Base-by-base conservation (phyloP, 768 basidiomycete species). In the Thelephora ganbajun region DNA sequence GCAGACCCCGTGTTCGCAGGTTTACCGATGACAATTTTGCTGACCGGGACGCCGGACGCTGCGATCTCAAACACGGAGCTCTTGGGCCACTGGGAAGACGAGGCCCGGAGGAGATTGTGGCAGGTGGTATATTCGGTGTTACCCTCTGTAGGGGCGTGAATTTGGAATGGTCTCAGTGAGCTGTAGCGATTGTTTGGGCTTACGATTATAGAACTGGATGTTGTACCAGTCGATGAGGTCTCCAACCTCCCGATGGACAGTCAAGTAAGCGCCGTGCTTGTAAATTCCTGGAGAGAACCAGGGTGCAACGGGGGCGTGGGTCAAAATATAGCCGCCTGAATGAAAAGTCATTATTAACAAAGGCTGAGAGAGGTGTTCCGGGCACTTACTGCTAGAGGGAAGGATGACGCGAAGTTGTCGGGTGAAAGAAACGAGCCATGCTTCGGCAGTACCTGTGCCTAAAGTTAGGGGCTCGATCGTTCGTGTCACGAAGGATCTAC, bases 121-220 rank as follows among this genome's bases (percentile, higher is more conserved):
- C 81, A 84, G 23, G 77, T 79, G 5, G 76, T 77, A 57, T 83
- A 84, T 55, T 81, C 81, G 12, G 62, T 63, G 16, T 64, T 54
- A 36, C 79, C 80, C 69, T 82, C 80, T 81, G 58, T 19, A 33
- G 26, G 6, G n/a, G 1, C 9, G 5, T 46, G 63, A 65, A 52
- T 62, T 49, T 11, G 20, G 53, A 35, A 35, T 39, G 13, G 14
- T 35, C n/a, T 11, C 19, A 12, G 22, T 34, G 2, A 42, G 11
- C 35, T 11, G 46, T 12, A 16, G 18, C 20, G 13, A 35, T 14
- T 11, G 9, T 33, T n/a, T 34, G 43, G 22, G 3, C 33, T 26
- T 37, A 37, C 36, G n/a, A n/a, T n/a, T n/a, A 48, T 56, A 52
- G 44, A 66, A 62, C 57, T 69, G 68, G 35, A 69, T 55, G 47